Conservation (phyloP, 495 filamentous ascomycete genomes). For the Podospora bellae-mahoneyi region DNA sequence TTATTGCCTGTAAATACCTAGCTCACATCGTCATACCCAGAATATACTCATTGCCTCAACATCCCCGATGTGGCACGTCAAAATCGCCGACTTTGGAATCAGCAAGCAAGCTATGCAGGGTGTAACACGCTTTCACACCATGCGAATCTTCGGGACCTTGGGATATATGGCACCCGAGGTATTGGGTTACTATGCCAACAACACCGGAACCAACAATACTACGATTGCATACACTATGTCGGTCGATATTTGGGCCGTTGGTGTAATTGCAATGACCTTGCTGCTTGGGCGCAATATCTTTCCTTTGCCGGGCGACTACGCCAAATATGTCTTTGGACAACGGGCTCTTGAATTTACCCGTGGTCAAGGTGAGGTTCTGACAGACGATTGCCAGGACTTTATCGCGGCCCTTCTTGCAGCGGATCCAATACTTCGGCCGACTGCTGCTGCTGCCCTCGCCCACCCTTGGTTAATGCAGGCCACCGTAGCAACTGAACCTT, state of each 20-base stretch:
- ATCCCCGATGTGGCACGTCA: conserved; percentile 38
- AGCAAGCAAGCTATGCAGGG: conserved; percentile 30
- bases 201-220: neutral
- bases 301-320: neutral
- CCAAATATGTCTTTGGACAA: neutral
- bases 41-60: conserved; percentile 15
- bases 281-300: neutral
- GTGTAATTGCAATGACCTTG: conserved; percentile 6
- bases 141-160: conserved; percentile 10
- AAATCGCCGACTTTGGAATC: conserved; percentile 52
- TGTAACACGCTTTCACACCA: conserved; percentile 5
- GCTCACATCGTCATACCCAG: conserved; percentile 12
- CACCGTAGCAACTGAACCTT: neutral
- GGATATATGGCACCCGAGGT: conserved; percentile 20
- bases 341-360: neutral
- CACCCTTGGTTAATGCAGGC: neutral
- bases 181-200: neutral
- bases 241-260: conserved; percentile 19
- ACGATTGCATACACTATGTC: conserved; percentile 12
- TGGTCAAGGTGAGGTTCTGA: neutral
- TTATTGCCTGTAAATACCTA: neutral
- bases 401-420: neutral
- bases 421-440: conserved; percentile 6
- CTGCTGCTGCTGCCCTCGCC: neutral
- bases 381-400: neutral